Evolutionary conservation across 768 basidiomycete species (phyloP).

Genomic region (Lactarius hatsudake): DNA sequence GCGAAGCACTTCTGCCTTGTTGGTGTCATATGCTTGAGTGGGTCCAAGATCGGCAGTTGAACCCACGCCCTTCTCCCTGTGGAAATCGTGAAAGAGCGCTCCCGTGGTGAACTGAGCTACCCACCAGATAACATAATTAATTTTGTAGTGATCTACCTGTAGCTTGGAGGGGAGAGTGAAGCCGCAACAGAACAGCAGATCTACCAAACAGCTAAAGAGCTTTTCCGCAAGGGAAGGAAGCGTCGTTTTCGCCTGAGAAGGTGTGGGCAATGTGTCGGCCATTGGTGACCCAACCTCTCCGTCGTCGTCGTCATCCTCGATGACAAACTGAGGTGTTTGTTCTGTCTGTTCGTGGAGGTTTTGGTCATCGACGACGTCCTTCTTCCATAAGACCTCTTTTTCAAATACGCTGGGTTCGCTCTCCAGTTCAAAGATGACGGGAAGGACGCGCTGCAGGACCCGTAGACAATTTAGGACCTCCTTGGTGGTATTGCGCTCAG

Average conservation of each 20-base stretch:
- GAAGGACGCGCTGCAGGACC: slow-evolving; percentile 83
- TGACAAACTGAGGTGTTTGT: slow-evolving; percentile 70
- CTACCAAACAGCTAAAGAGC: slow-evolving; percentile 75
- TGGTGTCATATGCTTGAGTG: slow-evolving; percentile 62
- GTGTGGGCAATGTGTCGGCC: slow-evolving; percentile 24
- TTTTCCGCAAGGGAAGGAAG: slow-evolving; percentile 79
- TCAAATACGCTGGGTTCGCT: slow-evolving; percentile 74
- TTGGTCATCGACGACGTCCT: slow-evolving; percentile 44
- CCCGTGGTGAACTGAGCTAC: neutral
- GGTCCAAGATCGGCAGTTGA: slow-evolving; percentile 74
- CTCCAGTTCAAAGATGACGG: slow-evolving; percentile 82
- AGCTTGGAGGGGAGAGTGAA: slow-evolving; percentile 83
- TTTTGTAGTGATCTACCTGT: slow-evolving; percentile 76
- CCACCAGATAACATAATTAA: slow-evolving; percentile 87
- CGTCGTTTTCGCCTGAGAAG: slow-evolving; percentile 37
- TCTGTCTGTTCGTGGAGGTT: slow-evolving; percentile 29
- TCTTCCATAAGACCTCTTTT: slow-evolving; percentile 72
- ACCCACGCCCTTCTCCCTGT: slow-evolving; percentile 93
- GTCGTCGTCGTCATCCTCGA: slow-evolving; percentile 78
- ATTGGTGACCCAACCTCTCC: slow-evolving; percentile 30
- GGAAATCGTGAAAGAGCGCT: neutral
- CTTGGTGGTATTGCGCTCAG: slow-evolving; percentile 69
- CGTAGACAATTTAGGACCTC: slow-evolving; percentile 92
- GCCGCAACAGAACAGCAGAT: slow-evolving; percentile 90
- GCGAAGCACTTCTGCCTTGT: slow-evolving; percentile 87